A percentile compares a stretch with the other conserved stretches of the same genome.
Evolutionary conservation across 2,329 filamentous ascomycete species (phyloP).

Genomic region (Lojkania enalia): DNA sequence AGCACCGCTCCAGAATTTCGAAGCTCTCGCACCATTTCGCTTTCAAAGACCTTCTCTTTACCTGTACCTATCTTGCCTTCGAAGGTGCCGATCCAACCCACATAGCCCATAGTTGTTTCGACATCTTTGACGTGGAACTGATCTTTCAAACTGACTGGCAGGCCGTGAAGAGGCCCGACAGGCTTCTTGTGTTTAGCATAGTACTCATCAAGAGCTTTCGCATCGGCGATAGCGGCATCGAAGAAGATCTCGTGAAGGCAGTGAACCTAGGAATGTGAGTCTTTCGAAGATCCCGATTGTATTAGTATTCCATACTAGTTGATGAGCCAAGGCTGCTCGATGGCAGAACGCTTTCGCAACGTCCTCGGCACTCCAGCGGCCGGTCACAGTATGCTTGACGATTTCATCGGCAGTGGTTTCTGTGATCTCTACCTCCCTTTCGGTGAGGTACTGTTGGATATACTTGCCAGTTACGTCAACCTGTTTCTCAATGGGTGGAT

Average conservation of each 20-base stretch:
- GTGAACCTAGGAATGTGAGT: slow-evolving; percentile 22
- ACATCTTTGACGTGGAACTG: slow-evolving; percentile 54
- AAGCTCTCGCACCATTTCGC: slow-evolving; percentile 61
- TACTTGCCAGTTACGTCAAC: slow-evolving; percentile 53
- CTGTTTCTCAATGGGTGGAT: slow-evolving; percentile 56
- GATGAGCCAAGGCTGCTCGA: slow-evolving; percentile 56
- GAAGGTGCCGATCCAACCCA: slow-evolving; percentile 67
- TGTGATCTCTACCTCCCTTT: slow-evolving; percentile 62
- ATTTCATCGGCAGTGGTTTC: slow-evolving; percentile 63
- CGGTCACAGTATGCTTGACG: slow-evolving; percentile 56
- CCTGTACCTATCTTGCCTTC: slow-evolving; percentile 58
- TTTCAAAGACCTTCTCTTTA: slow-evolving; percentile 59
- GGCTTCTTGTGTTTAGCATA: slow-evolving; percentile 40
- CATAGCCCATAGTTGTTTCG: slow-evolving; percentile 61
- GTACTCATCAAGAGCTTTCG: slow-evolving; percentile 48
- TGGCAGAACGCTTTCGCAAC: slow-evolving; percentile 62
- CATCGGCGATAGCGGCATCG: slow-evolving; percentile 48
- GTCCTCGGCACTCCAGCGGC: slow-evolving; percentile 60
- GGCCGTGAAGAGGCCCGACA: slow-evolving; percentile 50
- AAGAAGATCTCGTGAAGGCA: slow-evolving; percentile 56
- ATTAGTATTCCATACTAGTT: slow-evolving; percentile 48
- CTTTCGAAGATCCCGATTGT: neutral
- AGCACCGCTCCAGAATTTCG: slow-evolving; percentile 58
- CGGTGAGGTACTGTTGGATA: slow-evolving; percentile 58
- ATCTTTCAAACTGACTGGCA: slow-evolving; percentile 54